Percentiles rank a stretch among this genome's conserved stretches.
Evolutionary conservation across 2,329 filamentous ascomycete genomes (phyloP).

Genomic region (Cladosporium sphaerospermum): DNA sequence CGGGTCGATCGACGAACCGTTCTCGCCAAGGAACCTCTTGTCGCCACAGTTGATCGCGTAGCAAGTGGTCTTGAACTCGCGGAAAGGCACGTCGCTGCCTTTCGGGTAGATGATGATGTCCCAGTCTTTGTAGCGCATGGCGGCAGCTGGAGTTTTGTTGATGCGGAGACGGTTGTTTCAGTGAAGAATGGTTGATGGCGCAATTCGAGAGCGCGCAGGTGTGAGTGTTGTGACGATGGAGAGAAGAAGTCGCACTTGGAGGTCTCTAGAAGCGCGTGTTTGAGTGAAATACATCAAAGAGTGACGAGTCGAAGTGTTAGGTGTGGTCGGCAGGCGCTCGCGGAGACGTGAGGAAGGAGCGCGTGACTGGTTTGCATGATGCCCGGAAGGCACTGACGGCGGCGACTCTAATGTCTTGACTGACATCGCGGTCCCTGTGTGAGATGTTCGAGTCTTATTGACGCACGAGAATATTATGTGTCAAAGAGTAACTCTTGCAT

Average conservation of each 20-base stretch:
- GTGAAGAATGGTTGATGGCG: constrained; percentile 4
- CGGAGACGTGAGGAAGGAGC: not conserved
- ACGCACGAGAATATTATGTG: too few species aligned
- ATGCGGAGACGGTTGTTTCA: not conserved
- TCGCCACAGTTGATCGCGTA: constrained; percentile 33
- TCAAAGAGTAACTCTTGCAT: too few species aligned
- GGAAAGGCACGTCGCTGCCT: constrained; percentile 53
- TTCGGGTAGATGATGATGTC: constrained; percentile 74
- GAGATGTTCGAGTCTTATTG: too few species aligned
- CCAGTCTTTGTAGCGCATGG: constrained; percentile 82
- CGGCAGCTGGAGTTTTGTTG: constrained; percentile 2
- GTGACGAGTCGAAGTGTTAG: not conserved
- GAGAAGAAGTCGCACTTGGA: not conserved
- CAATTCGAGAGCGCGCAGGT: not conserved
- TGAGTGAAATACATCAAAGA: too few species aligned
- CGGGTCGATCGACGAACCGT: too few species aligned
- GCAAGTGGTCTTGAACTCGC: constrained; percentile 77
- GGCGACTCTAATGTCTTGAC: too few species aligned
- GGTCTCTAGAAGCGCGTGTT: too few species aligned
- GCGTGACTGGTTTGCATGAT: not conserved
- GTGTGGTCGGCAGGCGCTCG: not conserved
- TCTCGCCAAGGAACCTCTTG: not conserved
- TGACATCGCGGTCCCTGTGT: too few species aligned
- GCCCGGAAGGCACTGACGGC: not conserved
- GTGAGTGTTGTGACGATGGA: not conserved